Percentiles rank a stretch among this genome's conserved stretches.
These are phyloP conservation scores for Entonaema liquescens DNA, from an alignment of 495 filamentous ascomycete species.

Conservation along the genomic window DNA sequence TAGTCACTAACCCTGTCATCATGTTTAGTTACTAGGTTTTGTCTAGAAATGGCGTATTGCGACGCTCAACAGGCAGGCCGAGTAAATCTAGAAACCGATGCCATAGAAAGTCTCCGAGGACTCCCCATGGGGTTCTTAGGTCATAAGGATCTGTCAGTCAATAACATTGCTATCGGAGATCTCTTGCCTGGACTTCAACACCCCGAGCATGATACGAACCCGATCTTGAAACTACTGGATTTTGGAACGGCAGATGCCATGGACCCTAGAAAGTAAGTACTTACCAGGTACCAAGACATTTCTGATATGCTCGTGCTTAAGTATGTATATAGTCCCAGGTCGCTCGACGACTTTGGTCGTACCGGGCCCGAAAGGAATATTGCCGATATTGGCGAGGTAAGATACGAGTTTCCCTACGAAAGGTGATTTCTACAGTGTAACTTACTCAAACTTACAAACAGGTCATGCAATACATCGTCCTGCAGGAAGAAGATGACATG, in stretches of 20 bases:
- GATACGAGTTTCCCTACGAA: not conserved
- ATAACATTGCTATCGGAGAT: constrained; percentile 9
- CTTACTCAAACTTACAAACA: not conserved
- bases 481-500: not conserved
- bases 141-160: constrained; percentile 5
- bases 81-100: not conserved
- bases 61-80: not conserved
- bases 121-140: not conserved
- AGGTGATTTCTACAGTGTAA: not conserved
- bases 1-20: not conserved
- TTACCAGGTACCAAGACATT: not conserved
- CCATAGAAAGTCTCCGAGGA: not conserved
- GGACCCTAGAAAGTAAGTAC: constrained; percentile 12
- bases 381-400: constrained; percentile 7
- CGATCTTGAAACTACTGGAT: constrained; percentile 18
- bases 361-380: constrained; percentile 13
- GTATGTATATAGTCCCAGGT: not conserved
- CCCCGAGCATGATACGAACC: constrained; percentile 9
- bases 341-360: not conserved
- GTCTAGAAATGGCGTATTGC: constrained; percentile 27
- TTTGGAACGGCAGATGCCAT: constrained; percentile 8
- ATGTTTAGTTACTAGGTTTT: constrained; percentile 1
- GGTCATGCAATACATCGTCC: constrained; percentile 7
- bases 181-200: not conserved
- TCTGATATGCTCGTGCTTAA: not conserved